A percentile compares a stretch with the other conserved stretches of the same genome.
Conservation (phyloP, 495 filamentous ascomycete genomes). For the Paragyromitra xinjiangensis region DNA sequence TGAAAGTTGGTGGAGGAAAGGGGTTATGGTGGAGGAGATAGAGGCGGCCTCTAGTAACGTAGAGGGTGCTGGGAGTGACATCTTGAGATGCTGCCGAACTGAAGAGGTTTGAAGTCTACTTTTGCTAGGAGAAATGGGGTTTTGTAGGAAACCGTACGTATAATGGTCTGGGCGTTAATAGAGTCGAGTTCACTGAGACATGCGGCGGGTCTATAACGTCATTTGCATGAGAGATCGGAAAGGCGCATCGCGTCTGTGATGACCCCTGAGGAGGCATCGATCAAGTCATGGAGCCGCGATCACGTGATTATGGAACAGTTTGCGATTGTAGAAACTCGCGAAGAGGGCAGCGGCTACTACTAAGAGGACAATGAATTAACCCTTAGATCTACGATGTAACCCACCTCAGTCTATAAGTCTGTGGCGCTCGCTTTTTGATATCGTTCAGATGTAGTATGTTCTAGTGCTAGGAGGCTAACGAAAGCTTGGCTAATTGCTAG, state of each 20-base stretch:
- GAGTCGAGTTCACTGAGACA: neutral
- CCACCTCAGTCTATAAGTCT: neutral
- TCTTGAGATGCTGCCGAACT: neutral
- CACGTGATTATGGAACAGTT: neutral
- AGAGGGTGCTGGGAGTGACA: slow-evolving; percentile 69
- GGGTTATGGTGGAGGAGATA: slow-evolving; percentile 74
- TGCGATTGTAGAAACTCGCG: neutral
- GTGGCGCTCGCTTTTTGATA: neutral
- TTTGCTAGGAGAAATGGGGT: neutral
- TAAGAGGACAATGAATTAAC: neutral
- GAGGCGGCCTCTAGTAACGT: slow-evolving; percentile 75
- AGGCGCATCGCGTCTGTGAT: neutral
- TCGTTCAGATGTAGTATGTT: neutral
- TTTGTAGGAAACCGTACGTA: slow-evolving; percentile 9
- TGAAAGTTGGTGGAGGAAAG: slow-evolving; percentile 79
- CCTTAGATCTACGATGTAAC: neutral
- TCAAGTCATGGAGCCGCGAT: neutral
- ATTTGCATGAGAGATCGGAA: slow-evolving; percentile 26
- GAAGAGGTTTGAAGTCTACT: neutral
- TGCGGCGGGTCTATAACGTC: slow-evolving; percentile 23
- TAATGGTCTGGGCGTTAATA: neutral
- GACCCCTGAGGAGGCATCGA: neutral
- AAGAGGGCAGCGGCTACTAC: neutral
- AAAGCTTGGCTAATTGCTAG: too few species aligned
- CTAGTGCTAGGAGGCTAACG: neutral